phyloP scores from a whole-genome alignment of 306 rosid genomes.

The Prosopis cineraria region DNA sequence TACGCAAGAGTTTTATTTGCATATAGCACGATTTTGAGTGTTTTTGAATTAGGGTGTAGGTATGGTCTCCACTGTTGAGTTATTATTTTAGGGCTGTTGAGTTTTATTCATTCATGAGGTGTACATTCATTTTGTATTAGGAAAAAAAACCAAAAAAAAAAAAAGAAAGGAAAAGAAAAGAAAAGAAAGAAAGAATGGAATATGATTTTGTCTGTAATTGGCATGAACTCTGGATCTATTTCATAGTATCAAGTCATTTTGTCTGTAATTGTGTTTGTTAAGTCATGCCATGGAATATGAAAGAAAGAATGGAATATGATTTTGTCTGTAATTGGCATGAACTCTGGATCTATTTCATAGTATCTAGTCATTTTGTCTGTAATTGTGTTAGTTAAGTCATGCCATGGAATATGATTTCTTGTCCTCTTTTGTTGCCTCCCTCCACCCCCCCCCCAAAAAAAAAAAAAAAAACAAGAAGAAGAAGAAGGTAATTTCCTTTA shows the following conservation, averaged over 20 bases:
- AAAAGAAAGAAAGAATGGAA: background rate
- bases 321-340: too few species aligned
- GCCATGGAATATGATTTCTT: background rate
- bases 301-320: too few species aligned
- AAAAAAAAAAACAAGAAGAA: too few species aligned
- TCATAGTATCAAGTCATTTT: too few species aligned
- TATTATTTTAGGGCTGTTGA: constrained; percentile 5
- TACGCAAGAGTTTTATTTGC: constrained; percentile 28
- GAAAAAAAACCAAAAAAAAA: background rate
- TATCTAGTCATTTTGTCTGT: too few species aligned
- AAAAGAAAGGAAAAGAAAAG: too few species aligned
- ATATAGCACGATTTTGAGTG: constrained; percentile 44
- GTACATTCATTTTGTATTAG: constrained; percentile 18
- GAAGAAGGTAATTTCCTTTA: background rate
- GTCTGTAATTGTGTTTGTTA: too few species aligned
- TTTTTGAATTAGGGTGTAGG: constrained; percentile 39
- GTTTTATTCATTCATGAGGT: constrained; percentile 43
- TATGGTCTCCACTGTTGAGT: background rate
- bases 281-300: too few species aligned
- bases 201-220: too few species aligned
- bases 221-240: too few species aligned
- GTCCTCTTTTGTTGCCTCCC: background rate
- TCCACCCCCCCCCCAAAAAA: too few species aligned
- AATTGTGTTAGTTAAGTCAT: background rate
- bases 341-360: too few species aligned